Evolutionary conservation across 2,329 filamentous ascomycete genomes (phyloP), one percentile per base, ranked within the genome.

Genomic region (Periconia sp.): DNA sequence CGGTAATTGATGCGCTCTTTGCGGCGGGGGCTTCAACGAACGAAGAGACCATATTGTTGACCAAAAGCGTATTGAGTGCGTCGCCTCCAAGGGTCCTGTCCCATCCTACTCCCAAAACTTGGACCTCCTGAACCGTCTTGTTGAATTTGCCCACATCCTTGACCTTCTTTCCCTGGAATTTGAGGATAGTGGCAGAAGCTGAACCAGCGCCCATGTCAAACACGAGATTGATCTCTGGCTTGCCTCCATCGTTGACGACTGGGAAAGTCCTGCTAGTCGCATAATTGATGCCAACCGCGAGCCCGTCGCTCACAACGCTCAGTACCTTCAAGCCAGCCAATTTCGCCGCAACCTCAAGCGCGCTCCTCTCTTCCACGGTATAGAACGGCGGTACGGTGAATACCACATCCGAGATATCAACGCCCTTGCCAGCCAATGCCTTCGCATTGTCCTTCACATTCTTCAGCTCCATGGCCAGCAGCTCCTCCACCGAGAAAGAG

Each of bases 161-260:
- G 50, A 97, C 86, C 2, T 81, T 85, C 57, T 87, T 86, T 66
- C 88, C 88, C 70, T 96, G 92, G 74, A 99, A 96, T 61, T 86
- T 87, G 66, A 99, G 74, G 38, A 99, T 77, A 5, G 91, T 94
- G 4, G 92, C 92, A 59, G 90, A 95, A 22, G 92, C 88, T 32
- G 90, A 96, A 4, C 94, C 94, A 56, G 94, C 92, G 56, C 94
- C 94, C 92, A 99, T 97, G 67, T 99, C 94, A 65, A 94, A 99
- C 21, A 99, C 84, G 68, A 99, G 75, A 73, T 99, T 90, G 59
- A 92, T 83, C 72, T 99, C 94, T 0, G 94, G 87, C 75, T 91
- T 91, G 53, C 82, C 87, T 40, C 89, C 90, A 40, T 94, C 86
- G 41, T 83, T 88, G 47, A 94, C 78, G 46, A 92, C 79, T 25